Base-by-base conservation (phyloP, 75 land plant species). In the Pinus albicaulis region DNA sequence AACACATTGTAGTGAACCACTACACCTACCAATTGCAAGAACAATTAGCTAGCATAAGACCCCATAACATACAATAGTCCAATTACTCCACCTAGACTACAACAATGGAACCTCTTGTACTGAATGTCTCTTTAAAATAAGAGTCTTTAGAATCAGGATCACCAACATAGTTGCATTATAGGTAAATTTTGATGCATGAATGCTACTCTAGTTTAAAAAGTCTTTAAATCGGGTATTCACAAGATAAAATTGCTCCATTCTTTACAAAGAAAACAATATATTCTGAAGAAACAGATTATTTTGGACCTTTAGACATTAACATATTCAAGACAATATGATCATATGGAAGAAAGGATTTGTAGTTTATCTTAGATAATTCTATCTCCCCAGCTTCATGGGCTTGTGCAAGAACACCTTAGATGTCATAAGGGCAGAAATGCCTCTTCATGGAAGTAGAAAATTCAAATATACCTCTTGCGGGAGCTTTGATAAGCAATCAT, bases 401-500 rank as follows among this genome's bases (percentile, higher is more conserved):
- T 19, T 10, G 12, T 6, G 23, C 38, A 38, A 53, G n/a, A 20
- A 68, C 22, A 68, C 22, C 24, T 68, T 2, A n/a, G 7, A 36
- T 36, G 70, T n/a, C 7, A 22, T 36, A 65, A 65, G 19, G 19
- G 19, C 2, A 7, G 34, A 41, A 38, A 38, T 68, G 6, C 71
- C 44, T 65, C 36, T 41, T 68, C 23, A n/a, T 17, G 41, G 71
- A 68, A 36, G 23, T 68, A 68, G 4, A 68, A 38, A 20, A 20
- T 34, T 38, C n/a, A 34, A 36, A 19, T 14, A 20, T 68, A 68
- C 71, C 71, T 68, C 71, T 20, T 41, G 24, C 7, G 84, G 77
- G 57, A 82, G 77, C 69, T 48, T 81, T 24, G 77, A 71, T 74
- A 82, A 80, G 61, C 75, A 76, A 48, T 74, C 84, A 69, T 82